A percentile compares a stretch with the other conserved stretches of the same genome.
phyloP scores from a whole-genome alignment of 148 eudicot species.

The Spergularia bocconei region DNA sequence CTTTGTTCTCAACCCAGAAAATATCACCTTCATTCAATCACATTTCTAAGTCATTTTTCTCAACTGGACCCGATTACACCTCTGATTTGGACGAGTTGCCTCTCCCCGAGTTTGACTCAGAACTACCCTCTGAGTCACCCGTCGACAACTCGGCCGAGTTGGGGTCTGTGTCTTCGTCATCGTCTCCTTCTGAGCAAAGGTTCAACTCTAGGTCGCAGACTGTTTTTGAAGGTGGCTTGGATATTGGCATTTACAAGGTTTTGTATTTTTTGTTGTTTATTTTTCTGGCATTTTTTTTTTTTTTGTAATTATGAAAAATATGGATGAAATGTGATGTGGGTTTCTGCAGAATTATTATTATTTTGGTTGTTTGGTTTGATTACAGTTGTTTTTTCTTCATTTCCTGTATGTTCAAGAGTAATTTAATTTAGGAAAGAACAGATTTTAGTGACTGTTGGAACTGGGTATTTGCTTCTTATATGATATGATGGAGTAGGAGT shows the following conservation, averaged over 20 bases:
- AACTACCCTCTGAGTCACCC: slow-evolving; percentile 24
- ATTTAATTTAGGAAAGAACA: not conserved
- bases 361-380: not conserved
- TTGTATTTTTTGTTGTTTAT: not conserved
- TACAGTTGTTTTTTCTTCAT: too few relatives aligned
- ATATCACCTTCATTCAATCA: not conserved
- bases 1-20: slow-evolving; percentile 18
- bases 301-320: not conserved
- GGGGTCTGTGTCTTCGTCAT: slow-evolving; percentile 7
- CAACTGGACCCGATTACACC: slow-evolving; percentile 29
- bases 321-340: not conserved
- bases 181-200: slow-evolving; percentile 21
- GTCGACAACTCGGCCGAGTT: slow-evolving; percentile 25
- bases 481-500: too few relatives aligned
- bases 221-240: slow-evolving; percentile 63
- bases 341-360: not conserved
- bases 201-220: slow-evolving; percentile 12
- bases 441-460: too few relatives aligned
- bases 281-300: not conserved
- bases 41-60: slow-evolving; percentile 31
- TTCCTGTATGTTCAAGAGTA: too few relatives aligned
- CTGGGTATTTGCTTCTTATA: too few relatives aligned
- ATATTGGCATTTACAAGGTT: slow-evolving; percentile 72
- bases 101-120: slow-evolving; percentile 26
- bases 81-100: slow-evolving; percentile 34